phyloP scores from a whole-genome alignment of 1,139 yeast genomes.

The Geotrichum europaeum region DNA sequence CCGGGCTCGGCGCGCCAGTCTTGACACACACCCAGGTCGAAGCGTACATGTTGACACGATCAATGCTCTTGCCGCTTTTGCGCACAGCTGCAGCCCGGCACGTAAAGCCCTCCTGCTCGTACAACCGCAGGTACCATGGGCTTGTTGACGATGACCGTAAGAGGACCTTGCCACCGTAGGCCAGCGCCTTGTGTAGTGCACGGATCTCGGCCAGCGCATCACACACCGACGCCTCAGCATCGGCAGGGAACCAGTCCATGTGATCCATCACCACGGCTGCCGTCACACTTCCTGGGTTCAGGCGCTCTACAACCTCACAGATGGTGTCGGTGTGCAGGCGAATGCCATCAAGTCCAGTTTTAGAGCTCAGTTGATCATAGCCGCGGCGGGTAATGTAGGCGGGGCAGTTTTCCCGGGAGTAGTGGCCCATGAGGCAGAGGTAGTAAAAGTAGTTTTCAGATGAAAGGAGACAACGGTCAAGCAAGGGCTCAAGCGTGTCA shows the following conservation, averaged over 20 bases:
- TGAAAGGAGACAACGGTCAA: slow-evolving; percentile 56
- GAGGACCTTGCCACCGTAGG: slow-evolving; percentile 66
- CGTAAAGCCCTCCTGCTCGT: slow-evolving; percentile 59
- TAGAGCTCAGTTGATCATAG: slow-evolving; percentile 43
- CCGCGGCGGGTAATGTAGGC: slow-evolving; percentile 62
- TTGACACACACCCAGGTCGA: slow-evolving; percentile 82
- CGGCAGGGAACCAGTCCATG: slow-evolving; percentile 68
- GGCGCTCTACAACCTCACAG: slow-evolving; percentile 65
- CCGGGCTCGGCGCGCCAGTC: slow-evolving; percentile 7
- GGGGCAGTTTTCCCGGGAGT: slow-evolving; percentile 64
- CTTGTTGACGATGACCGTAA: slow-evolving; percentile 65
- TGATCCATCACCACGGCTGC: slow-evolving; percentile 86
- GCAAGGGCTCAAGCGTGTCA: slow-evolving; percentile 73
- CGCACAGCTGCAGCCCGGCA: slow-evolving; percentile 68
- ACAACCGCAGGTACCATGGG: slow-evolving; percentile 73
- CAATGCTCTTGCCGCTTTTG: slow-evolving; percentile 57
- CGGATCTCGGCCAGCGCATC: slow-evolving; percentile 64
- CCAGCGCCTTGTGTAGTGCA: slow-evolving; percentile 58
- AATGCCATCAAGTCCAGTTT: slow-evolving; percentile 50
- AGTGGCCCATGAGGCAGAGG: slow-evolving; percentile 57
- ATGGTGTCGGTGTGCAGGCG: slow-evolving; percentile 76
- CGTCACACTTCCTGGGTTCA: slow-evolving; percentile 56
- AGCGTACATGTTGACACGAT: slow-evolving; percentile 81
- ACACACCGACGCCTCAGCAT: slow-evolving; percentile 12
- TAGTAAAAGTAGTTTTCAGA: slow-evolving; percentile 75